These are phyloP conservation scores for Yamadazyma taylorii DNA, from an alignment of 1,139 yeast genomes.

Conservation along the genomic window DNA sequence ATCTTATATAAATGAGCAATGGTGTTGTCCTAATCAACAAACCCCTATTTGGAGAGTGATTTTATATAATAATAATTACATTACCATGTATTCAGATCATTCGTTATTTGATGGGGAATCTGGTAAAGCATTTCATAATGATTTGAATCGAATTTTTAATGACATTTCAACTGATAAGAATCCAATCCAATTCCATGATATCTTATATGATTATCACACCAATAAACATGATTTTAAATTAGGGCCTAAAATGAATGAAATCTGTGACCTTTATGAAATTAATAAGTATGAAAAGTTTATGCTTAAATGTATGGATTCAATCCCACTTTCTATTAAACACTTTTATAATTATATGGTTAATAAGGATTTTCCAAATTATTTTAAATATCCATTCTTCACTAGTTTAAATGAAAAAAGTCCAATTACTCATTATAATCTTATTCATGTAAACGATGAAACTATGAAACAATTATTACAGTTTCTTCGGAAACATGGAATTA, in stretches of 20 bases:
- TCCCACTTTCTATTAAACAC: slow-evolving; percentile 6
- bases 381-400: slow-evolving; percentile 19
- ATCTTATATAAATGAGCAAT: slow-evolving; percentile 16
- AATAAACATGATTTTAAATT: slow-evolving; percentile 6
- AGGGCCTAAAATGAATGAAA: slow-evolving; percentile 10
- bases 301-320: not conserved
- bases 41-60: slow-evolving; percentile 34
- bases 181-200: slow-evolving; percentile 1
- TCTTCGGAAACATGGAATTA: slow-evolving; percentile 18
- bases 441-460: slow-evolving; percentile 16
- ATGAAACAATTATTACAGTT: slow-evolving; percentile 12
- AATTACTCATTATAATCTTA: slow-evolving; percentile 15
- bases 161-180: slow-evolving; percentile 9
- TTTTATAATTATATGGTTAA: slow-evolving; percentile 6
- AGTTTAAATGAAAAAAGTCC: slow-evolving; percentile 12
- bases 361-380: slow-evolving; percentile 14
- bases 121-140: slow-evolving; percentile 32
- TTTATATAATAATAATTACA: slow-evolving; percentile 21
- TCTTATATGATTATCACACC: slow-evolving; percentile 12
- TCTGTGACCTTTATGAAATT: slow-evolving; percentile 4
- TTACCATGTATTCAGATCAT: slow-evolving; percentile 35
- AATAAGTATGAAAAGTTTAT: not conserved
- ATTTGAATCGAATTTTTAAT: slow-evolving; percentile 21
- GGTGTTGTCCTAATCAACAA: slow-evolving; percentile 17
- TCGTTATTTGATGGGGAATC: slow-evolving; percentile 36